phyloP scores from a whole-genome alignment of 192 early-diverging fungal genomes.

The Backusella tarrabulga region DNA sequence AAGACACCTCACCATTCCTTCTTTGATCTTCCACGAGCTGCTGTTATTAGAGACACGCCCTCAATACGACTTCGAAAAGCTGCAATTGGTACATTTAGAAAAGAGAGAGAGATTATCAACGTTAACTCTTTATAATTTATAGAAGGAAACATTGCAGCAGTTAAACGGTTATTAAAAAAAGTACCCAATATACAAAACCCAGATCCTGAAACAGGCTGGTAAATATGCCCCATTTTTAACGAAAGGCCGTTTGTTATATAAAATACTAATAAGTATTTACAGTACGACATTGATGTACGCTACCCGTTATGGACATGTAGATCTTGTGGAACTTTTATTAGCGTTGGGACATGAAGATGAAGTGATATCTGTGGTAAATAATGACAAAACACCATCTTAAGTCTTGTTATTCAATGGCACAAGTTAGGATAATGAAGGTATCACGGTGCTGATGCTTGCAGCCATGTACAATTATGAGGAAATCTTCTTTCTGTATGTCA shows the following conservation, averaged over 20 bases:
- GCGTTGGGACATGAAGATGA: constrained; percentile 39
- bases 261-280: not conserved
- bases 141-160: constrained; percentile 39
- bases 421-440: constrained; percentile 33
- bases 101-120: not conserved
- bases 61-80: constrained; percentile 33
- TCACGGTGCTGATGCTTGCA: constrained; percentile 39
- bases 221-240: not conserved
- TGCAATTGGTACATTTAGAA: constrained; percentile 21
- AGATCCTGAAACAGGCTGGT: constrained; percentile 40
- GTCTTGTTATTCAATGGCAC: not conserved
- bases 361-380: constrained; percentile 35
- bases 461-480: constrained; percentile 37
- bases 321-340: constrained; percentile 32
- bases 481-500: constrained; percentile 36
- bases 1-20: constrained; percentile 12
- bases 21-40: constrained; percentile 32
- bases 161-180: constrained; percentile 33
- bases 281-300: constrained; percentile 40
- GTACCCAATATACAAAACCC: constrained; percentile 35
- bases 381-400: not conserved
- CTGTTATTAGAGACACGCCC: constrained; percentile 32
- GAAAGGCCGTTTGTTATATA: not conserved
- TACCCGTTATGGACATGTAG: constrained; percentile 29
- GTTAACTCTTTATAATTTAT: not conserved